These are phyloP conservation scores for Leucocoprinus sp. DNA, from an alignment of 768 basidiomycete species.

Conservation along the genomic window DNA sequence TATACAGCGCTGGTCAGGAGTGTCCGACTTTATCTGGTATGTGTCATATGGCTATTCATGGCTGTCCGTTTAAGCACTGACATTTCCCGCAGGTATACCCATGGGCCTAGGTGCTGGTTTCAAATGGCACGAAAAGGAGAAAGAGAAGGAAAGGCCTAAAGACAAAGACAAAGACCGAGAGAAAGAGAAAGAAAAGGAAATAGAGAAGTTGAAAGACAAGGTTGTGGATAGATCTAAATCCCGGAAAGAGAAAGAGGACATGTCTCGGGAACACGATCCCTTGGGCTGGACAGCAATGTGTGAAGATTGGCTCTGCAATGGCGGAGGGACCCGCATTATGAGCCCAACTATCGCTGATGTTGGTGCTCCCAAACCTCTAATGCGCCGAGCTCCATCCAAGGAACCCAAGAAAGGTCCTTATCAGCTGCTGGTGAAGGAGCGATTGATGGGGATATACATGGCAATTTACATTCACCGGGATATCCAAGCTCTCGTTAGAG, in stretches of 20 bases:
- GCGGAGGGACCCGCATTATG: constrained; percentile 20
- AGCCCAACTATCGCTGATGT: constrained; percentile 36
- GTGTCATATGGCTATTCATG: background rate
- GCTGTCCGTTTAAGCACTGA: background rate
- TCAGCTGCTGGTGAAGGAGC: constrained; percentile 77
- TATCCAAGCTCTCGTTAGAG: constrained; percentile 52
- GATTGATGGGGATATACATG: constrained; percentile 85
- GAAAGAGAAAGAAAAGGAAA: constrained; percentile 13
- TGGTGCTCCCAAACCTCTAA: constrained; percentile 32
- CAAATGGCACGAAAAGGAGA: constrained; percentile 35
- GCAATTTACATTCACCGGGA: constrained; percentile 72
- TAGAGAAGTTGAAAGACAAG: constrained; percentile 7
- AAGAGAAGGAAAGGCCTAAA: constrained; percentile 28
- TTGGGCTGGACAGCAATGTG: constrained; percentile 70
- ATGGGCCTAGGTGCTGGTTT: constrained; percentile 74
- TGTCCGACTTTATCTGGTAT: constrained; percentile 73
- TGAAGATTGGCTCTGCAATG: constrained; percentile 63
- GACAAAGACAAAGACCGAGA: constrained; percentile 17
- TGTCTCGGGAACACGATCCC: constrained; percentile 16
- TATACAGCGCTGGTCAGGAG: constrained; percentile 55
- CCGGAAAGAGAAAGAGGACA: constrained; percentile 5
- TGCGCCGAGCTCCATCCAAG: constrained; percentile 33
- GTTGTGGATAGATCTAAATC: constrained; percentile 10
- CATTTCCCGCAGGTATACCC: constrained; percentile 49
- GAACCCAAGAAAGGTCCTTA: constrained; percentile 64